Conservation (phyloP, 495 filamentous ascomycete species). For the Pyrenula aspistea region DNA sequence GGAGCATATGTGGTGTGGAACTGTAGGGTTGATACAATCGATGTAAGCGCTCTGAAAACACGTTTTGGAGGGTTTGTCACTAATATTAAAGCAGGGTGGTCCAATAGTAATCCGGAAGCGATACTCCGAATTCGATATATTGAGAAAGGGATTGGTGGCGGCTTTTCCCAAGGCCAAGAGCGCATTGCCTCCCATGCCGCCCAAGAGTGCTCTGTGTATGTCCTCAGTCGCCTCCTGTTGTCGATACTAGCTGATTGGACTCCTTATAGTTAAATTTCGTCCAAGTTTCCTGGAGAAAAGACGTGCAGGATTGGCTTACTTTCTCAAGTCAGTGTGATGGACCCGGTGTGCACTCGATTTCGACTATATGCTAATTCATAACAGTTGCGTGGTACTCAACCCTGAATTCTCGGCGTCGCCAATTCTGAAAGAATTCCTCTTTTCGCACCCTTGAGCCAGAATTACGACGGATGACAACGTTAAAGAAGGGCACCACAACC, state of each 20-base stretch:
- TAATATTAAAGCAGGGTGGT: constrained; percentile 33
- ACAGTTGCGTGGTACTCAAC: constrained; percentile 53
- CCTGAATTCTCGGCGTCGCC: constrained; percentile 58
- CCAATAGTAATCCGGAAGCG: constrained; percentile 50
- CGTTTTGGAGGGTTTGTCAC: constrained; percentile 8
- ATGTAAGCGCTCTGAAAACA: constrained; percentile 34
- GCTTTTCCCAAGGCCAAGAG: constrained; percentile 55
- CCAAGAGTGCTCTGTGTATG: constrained; percentile 61
- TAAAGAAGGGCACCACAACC: no score
- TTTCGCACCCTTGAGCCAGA: constrained; percentile 22
- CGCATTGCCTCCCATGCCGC: constrained; percentile 54
- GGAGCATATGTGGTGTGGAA: constrained; percentile 69
- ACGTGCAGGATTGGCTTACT: constrained; percentile 54
- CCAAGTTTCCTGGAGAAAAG: constrained; percentile 56
- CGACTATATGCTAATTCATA: constrained; percentile 6
- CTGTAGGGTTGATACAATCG: constrained; percentile 55
- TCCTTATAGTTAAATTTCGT: constrained; percentile 44
- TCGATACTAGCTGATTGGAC: constrained; percentile 11
- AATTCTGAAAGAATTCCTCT: constrained; percentile 61
- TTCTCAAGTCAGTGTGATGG: constrained; percentile 62
- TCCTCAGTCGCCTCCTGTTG: no score
- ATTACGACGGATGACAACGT: no score
- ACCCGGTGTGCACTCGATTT: no score
- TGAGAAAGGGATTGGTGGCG: constrained; percentile 41
- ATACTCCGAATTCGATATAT: constrained; percentile 62